Percentiles rank a stretch among this genome's conserved stretches.
These are phyloP conservation scores for Diaporthe sp. DNA, from an alignment of 2,329 filamentous ascomycete species.

Conservation along the genomic window DNA sequence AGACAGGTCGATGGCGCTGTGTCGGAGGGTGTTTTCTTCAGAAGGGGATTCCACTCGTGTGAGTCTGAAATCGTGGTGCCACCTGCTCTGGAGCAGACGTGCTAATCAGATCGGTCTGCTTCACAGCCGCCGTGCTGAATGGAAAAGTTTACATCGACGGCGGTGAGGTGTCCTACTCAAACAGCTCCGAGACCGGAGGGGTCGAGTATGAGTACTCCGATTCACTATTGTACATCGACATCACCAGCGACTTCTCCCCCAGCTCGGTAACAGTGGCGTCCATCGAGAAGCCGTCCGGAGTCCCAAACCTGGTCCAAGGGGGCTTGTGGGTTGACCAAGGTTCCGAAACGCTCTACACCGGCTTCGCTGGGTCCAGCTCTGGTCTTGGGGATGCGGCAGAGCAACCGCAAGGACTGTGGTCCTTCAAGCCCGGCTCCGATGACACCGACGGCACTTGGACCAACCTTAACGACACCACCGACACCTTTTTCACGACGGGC, in stretches of 20 bases:
- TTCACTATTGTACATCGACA: constrained; percentile 28
- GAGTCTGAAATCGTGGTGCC: constrained; percentile 15
- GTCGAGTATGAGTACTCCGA: constrained; percentile 45
- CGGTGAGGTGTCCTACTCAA: constrained; percentile 45
- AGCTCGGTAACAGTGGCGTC: constrained; percentile 12
- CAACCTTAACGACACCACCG: constrained; percentile 22
- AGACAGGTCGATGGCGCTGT: constrained; percentile 32
- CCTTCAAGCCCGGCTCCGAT: constrained; percentile 14
- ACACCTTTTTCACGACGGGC: not conserved
- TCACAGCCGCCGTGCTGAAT: constrained; percentile 44
- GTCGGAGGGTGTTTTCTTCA: constrained; percentile 33
- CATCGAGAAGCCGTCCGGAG: constrained; percentile 4
- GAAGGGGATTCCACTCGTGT: constrained; percentile 46
- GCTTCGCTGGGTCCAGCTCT: constrained; percentile 20
- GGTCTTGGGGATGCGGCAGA: constrained; percentile 8
- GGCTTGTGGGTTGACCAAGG: constrained; percentile 23
- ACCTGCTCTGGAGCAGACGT: not conserved
- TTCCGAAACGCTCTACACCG: constrained; percentile 15
- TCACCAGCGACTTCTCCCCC: constrained; percentile 13
- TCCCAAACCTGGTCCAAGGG: not conserved
- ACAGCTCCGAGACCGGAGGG: constrained; percentile 20
- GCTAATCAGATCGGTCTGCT: constrained; percentile 4
- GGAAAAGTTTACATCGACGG: constrained; percentile 45
- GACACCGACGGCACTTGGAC: constrained; percentile 31
- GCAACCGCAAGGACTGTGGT: constrained; percentile 34